phyloP scores from a whole-genome alignment of 192 early-diverging fungal species.

The Podila verticillata region DNA sequence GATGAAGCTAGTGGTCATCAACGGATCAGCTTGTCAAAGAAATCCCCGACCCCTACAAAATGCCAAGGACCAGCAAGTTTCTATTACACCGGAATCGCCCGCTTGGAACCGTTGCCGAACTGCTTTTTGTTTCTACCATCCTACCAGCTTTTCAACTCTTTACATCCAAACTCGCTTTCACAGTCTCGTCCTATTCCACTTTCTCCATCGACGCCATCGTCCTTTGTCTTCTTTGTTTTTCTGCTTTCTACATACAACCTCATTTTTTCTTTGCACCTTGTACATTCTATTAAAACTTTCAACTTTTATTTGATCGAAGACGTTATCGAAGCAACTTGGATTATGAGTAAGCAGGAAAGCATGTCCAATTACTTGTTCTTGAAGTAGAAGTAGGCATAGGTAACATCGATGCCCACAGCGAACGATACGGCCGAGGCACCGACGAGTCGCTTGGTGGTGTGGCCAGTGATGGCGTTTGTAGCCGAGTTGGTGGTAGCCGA shows the following conservation, averaged over 20 bases:
- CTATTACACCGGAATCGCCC: too few species aligned
- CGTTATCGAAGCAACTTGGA: not conserved
- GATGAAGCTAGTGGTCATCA: too few species aligned
- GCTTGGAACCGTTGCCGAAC: too few species aligned
- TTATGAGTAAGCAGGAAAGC: not conserved
- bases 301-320: not conserved
- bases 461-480: not conserved
- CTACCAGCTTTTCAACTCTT: too few species aligned
- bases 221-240: not conserved
- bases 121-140: too few species aligned
- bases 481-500: conserved; percentile 1
- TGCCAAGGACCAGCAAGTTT: too few species aligned
- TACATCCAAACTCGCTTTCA: too few species aligned
- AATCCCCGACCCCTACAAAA: too few species aligned
- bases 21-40: too few species aligned
- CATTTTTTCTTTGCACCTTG: not conserved
- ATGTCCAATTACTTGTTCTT: not conserved
- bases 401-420: conserved; percentile 23
- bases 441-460: conserved; percentile 19
- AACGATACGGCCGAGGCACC: conserved; percentile 12
- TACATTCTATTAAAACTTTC: not conserved
- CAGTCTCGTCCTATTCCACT: not conserved
- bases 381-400: conserved; percentile 35
- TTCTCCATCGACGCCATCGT: not conserved
- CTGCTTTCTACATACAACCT: not conserved